These are phyloP conservation scores for Pyrenophora graminea DNA, from an alignment of 2,329 filamentous ascomycete species.

Conservation along the genomic window DNA sequence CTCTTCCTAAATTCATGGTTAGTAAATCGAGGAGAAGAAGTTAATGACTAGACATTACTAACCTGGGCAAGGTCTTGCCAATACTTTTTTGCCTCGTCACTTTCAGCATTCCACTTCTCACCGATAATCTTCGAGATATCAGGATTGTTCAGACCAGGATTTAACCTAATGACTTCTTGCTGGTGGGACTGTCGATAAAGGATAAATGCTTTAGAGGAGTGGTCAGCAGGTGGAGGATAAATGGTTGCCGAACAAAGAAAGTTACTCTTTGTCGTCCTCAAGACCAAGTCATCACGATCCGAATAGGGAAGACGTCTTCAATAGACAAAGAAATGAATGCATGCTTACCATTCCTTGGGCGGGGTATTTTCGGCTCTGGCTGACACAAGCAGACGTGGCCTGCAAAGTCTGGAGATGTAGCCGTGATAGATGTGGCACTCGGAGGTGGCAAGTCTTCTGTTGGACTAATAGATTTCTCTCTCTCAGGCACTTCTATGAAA, in stretches of 20 bases:
- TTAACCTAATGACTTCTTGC: constrained; percentile 74
- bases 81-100: constrained; percentile 73
- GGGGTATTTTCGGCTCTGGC: constrained; percentile 71
- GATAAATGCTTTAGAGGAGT: constrained; percentile 79
- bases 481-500: constrained; percentile 24
- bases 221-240: constrained; percentile 28
- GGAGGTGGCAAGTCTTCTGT: constrained; percentile 23
- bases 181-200: constrained; percentile 95
- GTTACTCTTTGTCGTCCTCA: constrained; percentile 31
- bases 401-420: constrained; percentile 36
- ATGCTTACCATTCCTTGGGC: constrained; percentile 70
- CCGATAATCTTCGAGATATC: constrained; percentile 98
- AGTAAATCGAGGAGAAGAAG: constrained; percentile 8
- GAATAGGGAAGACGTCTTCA: constrained; percentile 8
- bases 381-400: constrained; percentile 69
- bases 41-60: constrained; percentile 22
- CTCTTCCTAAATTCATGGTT: constrained; percentile 65
- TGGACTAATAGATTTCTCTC: constrained; percentile 20
- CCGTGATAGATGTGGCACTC: constrained; percentile 33
- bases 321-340: constrained; percentile 27
- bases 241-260: constrained; percentile 35
- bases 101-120: constrained; percentile 82
- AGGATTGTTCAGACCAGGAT: constrained; percentile 91
- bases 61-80: constrained; percentile 91
- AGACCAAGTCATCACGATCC: constrained; percentile 10